Conservation (phyloP, 768 basidiomycete species). For the Xerocomellus dryophilus region DNA sequence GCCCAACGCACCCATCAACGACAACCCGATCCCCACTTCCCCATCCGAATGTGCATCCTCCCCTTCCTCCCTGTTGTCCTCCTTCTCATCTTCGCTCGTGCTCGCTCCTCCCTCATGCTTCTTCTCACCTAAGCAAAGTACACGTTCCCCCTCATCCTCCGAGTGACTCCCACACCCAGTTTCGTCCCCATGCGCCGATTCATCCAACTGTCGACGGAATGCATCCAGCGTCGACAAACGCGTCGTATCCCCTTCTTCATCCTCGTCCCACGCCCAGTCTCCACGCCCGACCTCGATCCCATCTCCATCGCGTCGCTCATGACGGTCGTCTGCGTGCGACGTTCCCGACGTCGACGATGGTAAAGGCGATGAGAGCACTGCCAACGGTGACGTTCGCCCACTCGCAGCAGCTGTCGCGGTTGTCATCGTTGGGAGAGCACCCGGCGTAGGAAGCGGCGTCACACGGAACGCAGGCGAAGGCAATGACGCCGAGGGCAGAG, state of each 20-base stretch:
- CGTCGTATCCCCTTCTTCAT: slow-evolving; percentile 19
- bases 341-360: slow-evolving; percentile 5
- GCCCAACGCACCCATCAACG: slow-evolving; percentile 53
- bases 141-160: slow-evolving; percentile 11
- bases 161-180: background rate
- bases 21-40: slow-evolving; percentile 66
- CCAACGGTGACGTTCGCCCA: slow-evolving; percentile 19
- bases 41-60: slow-evolving; percentile 49
- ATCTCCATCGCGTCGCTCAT: background rate
- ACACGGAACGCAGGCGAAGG: slow-evolving; percentile 14
- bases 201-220: slow-evolving; percentile 21
- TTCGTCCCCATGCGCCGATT: slow-evolving; percentile 9
- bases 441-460: background rate
- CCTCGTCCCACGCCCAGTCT: background rate
- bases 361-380: slow-evolving; percentile 9
- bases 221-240: slow-evolving; percentile 26
- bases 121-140: background rate
- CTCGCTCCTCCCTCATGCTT: background rate
- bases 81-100: background rate
- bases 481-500: slow-evolving; percentile 13
- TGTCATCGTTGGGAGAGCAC: background rate
- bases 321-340: background rate
- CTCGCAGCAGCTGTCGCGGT: slow-evolving; percentile 13
- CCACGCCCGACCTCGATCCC: background rate
- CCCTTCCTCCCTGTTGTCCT: background rate